phyloP scores from a whole-genome alignment of 768 basidiomycete genomes.

The Pisolithus albus region DNA sequence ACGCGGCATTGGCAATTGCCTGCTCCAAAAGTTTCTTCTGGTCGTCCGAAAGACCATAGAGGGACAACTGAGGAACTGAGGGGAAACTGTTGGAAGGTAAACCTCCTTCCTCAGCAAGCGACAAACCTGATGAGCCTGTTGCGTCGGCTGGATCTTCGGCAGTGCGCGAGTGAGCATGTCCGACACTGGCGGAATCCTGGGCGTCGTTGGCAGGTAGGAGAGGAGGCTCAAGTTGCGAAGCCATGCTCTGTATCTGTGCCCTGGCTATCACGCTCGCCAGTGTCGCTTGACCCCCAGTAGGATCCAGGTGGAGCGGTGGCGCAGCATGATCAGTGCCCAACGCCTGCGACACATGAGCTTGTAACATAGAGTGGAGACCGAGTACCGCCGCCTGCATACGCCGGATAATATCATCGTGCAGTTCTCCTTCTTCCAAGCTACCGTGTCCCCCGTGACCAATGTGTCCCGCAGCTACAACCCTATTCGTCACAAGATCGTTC shows the following conservation, averaged over 20 bases:
- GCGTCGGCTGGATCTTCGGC: conserved; percentile 1
- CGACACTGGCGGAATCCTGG: conserved; percentile 6
- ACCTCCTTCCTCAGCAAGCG: conserved; percentile 5
- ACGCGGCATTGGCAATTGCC: conserved; percentile 68
- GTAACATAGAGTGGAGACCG: conserved; percentile 48
- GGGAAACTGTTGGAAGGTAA: conserved; percentile 3
- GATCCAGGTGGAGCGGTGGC: conserved; percentile 32
- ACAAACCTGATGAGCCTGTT: conserved; percentile 5
- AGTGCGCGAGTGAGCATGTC: conserved; percentile 6
- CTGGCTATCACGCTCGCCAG: conserved; percentile 67
- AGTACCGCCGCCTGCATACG: conserved; percentile 48
- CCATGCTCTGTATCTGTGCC: conserved; percentile 49
- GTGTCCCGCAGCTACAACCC: conserved; percentile 8
- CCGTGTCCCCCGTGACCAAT: conserved; percentile 16
- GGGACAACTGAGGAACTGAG: conserved; percentile 42
- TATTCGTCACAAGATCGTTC: conserved; percentile 49
- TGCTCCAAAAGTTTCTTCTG: conserved; percentile 63
- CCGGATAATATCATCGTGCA: conserved; percentile 41
- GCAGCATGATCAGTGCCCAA: conserved; percentile 36
- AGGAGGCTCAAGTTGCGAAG: conserved; percentile 14
- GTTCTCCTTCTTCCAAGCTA: conserved; percentile 55
- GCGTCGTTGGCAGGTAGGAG: conserved; percentile 1
- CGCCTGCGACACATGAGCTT: conserved; percentile 50
- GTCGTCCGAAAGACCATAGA: conserved; percentile 68
- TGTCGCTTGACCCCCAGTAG: conserved; percentile 56